Base-by-base conservation (phyloP, 2,329 filamentous ascomycete species). In the Colletotrichum tropicale region DNA sequence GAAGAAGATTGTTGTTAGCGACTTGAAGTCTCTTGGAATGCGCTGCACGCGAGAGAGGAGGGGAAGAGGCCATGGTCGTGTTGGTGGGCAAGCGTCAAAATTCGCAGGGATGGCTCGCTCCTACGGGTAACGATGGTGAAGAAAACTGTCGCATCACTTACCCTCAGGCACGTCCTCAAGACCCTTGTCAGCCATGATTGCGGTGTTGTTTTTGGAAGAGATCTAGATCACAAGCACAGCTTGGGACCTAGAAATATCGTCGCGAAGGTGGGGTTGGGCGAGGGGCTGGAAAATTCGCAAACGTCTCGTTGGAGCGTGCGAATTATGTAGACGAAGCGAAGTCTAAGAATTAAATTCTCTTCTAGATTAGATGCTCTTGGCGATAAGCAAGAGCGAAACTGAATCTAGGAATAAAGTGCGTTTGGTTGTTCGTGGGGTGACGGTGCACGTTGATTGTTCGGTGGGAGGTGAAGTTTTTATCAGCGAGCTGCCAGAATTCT, bases 171-270 rank as follows among this genome's bases (percentile, higher is more conserved):
- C 94, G 88, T 98, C 96, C 92, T 98, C 96, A 90, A 98, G 95
- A 92, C 96, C 96, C 92, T 98, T 98, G 84, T 95, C 94, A 95
- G 96, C 96, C 96, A 98, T 98, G 92, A 94, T 98, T 96, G 95
- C 93, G 93, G 89, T 90, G 88, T 83, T 78, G 80, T 82, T 82
- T 84, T 79, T 83, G 84, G 84, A 84, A 85, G 87, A 92, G 91
- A 84, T 89, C 90, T 89, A 92, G 91, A 93, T 91, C 93, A 92
- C 94, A 95, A 94, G 93, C 94, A 87, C 89, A 88, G 93, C 91
- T 93, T 94, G 91, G 90, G 92, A 95, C 91, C 93, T 92, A 92
- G 89, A 88, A 76, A 76, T 76, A 76, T 75, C 60, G 74, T 76
- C 71, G 74, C 61, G 74, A 74, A 76, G 74, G 74, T 75, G 74